A percentile compares a stretch with the other conserved stretches of the same genome.
Conservation (phyloP, 805 yeast species). For the Yarrowia yakushimensis region DNA sequence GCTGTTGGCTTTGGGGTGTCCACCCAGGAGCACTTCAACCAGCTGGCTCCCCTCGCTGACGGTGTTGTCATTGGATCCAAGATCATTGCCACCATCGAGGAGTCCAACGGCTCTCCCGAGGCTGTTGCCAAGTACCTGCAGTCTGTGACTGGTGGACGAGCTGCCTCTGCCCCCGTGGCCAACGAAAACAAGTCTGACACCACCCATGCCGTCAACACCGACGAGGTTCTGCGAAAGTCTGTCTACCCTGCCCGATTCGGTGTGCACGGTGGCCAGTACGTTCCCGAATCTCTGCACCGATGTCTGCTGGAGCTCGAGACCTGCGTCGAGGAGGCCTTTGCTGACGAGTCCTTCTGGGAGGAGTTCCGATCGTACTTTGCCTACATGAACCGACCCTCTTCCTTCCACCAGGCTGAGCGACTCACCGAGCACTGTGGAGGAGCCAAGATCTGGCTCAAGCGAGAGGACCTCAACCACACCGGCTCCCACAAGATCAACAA, state of each 20-base stretch:
- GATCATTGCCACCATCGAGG: constrained; percentile 66
- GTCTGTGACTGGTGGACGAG: constrained; percentile 58
- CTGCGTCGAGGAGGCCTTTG: constrained; percentile 82
- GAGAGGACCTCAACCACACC: constrained; percentile 73
- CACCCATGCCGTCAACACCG: constrained; percentile 21
- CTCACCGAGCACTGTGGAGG: constrained; percentile 90
- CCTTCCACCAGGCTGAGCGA: constrained; percentile 86
- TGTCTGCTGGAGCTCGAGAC: constrained; percentile 85
- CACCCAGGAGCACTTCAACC: constrained; percentile 81
- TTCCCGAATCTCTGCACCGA: constrained; percentile 92
- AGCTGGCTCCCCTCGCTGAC: constrained; percentile 78
- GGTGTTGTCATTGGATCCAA: constrained; percentile 96
- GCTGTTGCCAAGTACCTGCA: constrained; percentile 65
- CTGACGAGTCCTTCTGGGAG: constrained; percentile 90
- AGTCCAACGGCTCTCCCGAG: constrained; percentile 48
- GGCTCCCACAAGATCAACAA: constrained; percentile 50
- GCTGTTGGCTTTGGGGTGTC: constrained; percentile 98
- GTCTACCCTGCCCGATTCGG: constrained; percentile 75
- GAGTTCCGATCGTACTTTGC: constrained; percentile 81
- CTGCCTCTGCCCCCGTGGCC: constrained; percentile 18
- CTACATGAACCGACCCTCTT: constrained; percentile 95
- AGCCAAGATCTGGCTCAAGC: constrained; percentile 93
- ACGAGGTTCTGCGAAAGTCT: constrained; percentile 16
- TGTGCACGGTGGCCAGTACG: constrained; percentile 97
- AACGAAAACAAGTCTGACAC: background rate